A percentile compares a stretch with the other conserved stretches of the same genome.
Evolutionary conservation across 2,329 filamentous ascomycete genomes (phyloP).

Genomic region (Drechmeria coniospora): DNA sequence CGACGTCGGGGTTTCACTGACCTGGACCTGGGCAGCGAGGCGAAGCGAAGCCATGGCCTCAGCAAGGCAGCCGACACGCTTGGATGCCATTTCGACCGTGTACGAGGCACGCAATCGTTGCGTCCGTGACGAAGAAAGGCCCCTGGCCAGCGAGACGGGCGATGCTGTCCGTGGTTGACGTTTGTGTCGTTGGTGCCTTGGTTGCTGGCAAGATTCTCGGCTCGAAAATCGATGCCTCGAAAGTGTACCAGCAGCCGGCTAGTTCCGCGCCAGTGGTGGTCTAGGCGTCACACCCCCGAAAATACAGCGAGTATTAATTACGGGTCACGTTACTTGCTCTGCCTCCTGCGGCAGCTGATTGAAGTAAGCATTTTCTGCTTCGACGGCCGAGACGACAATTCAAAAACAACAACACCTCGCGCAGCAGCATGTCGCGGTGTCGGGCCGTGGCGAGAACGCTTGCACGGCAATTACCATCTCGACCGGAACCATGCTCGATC

Average conservation of each 20-base stretch:
- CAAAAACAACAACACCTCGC: slow-evolving; percentile 2
- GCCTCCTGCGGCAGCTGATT: no score
- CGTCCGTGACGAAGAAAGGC: no score
- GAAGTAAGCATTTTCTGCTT: slow-evolving; percentile 5
- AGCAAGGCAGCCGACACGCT: slow-evolving; percentile 30
- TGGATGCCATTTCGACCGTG: slow-evolving; percentile 4
- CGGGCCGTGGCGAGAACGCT: slow-evolving; percentile 43
- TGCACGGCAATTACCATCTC: slow-evolving; percentile 31
- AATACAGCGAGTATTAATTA: slow-evolving; percentile 18
- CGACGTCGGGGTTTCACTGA: no score
- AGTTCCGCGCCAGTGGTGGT: slow-evolving; percentile 12
- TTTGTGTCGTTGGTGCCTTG: no score
- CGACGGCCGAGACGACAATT: no score
- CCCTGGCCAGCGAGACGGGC: no score
- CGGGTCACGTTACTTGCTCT: no score
- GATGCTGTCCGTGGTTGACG: no score
- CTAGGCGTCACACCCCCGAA: no score
- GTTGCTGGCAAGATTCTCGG: no score
- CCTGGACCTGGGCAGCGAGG: no score
- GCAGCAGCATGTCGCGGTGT: slow-evolving; percentile 38
- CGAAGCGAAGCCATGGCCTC: slow-evolving; percentile 43
- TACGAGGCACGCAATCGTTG: no score
- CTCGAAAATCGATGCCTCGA: slow-evolving; percentile 13
- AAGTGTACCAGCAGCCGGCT: slow-evolving; percentile 13
- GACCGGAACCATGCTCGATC: slow-evolving; percentile 17